Evolutionary conservation across 179 eudicot genomes (phyloP).

Genomic region (Beta lomatogona): DNA sequence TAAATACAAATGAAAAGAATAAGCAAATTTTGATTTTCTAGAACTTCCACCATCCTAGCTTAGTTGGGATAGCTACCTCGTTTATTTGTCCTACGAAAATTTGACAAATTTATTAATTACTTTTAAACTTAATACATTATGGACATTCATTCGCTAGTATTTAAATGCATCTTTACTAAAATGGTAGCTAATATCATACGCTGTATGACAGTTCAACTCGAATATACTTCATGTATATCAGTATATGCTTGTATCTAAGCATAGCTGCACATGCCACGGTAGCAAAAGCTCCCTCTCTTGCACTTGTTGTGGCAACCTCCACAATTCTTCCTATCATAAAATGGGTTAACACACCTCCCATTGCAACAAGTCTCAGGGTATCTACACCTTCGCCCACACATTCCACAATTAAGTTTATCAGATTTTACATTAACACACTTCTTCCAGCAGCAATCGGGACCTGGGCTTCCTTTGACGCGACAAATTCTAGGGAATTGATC

Average conservation of each 20-base stretch:
- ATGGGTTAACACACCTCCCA: conserved; percentile 44
- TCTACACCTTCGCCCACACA: conserved; percentile 50
- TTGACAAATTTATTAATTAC: background rate
- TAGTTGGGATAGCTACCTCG: no score
- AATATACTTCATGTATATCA: background rate
- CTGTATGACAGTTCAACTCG: background rate
- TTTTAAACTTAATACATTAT: background rate
- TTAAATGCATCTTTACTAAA: background rate
- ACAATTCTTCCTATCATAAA: conserved; percentile 41
- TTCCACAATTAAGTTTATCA: conserved; percentile 51
- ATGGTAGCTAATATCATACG: background rate
- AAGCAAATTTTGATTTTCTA: background rate
- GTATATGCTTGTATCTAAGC: conserved; percentile 25
- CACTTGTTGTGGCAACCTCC: conserved; percentile 50
- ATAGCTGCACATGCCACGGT: conserved; percentile 55
- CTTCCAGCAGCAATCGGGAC: conserved; percentile 56
- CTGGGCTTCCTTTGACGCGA: conserved; percentile 45
- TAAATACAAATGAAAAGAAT: conserved; percentile 2
- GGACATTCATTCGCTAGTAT: background rate
- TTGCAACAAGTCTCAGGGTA: conserved; percentile 47
- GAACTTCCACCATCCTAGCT: background rate
- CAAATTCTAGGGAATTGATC: conserved; percentile 56
- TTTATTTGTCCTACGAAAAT: background rate
- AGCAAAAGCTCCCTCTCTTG: conserved; percentile 40
- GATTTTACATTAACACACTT: conserved; percentile 54